Conservation (phyloP, 2,329 filamentous ascomycete genomes). For the Fusarium torreyae region DNA sequence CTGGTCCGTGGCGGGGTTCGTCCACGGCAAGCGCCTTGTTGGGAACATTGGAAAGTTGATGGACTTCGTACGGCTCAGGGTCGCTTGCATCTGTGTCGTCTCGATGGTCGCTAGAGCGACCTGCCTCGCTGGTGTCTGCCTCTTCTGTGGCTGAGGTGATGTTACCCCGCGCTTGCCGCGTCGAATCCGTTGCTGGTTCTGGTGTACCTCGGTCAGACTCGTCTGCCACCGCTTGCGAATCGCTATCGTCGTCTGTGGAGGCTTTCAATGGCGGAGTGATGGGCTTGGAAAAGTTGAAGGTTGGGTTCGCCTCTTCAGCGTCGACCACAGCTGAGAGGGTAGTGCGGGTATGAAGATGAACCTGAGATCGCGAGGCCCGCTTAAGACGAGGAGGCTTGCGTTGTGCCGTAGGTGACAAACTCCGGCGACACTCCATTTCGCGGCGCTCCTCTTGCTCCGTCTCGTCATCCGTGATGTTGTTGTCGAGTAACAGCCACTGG, state of each 20-base stretch:
- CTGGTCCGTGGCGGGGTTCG: conserved; percentile 16
- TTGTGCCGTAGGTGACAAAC: conserved; percentile 48
- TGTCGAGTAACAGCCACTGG: conserved; percentile 56
- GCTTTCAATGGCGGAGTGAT: conserved; percentile 44
- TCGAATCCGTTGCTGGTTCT: conserved; percentile 25
- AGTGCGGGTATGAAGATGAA: conserved; percentile 51
- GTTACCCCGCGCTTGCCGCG: conserved; percentile 23
- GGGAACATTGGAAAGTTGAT: conserved; percentile 16
- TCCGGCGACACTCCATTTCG: conserved; percentile 58
- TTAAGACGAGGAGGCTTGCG: conserved; percentile 62
- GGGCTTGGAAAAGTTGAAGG: conserved; percentile 59
- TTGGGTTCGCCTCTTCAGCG: conserved; percentile 31
- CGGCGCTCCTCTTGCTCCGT: conserved; percentile 62
- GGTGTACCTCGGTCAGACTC: conserved; percentile 25
- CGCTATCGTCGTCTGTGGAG: background rate
- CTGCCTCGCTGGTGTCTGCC: conserved; percentile 53
- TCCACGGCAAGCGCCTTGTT: conserved; percentile 20
- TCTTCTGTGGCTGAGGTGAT: conserved; percentile 50
- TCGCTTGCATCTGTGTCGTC: conserved; percentile 57
- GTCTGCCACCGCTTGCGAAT: conserved; percentile 3
- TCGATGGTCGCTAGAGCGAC: conserved; percentile 52
- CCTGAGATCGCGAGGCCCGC: conserved; percentile 58
- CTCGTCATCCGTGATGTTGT: conserved; percentile 61
- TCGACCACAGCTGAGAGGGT: conserved; percentile 35
- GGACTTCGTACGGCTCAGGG: conserved; percentile 49